A percentile compares a stretch with the other conserved stretches of the same genome.
Evolutionary conservation across 345 rosid genomes (phyloP).

Genomic region (Dipteronia sinensis): DNA sequence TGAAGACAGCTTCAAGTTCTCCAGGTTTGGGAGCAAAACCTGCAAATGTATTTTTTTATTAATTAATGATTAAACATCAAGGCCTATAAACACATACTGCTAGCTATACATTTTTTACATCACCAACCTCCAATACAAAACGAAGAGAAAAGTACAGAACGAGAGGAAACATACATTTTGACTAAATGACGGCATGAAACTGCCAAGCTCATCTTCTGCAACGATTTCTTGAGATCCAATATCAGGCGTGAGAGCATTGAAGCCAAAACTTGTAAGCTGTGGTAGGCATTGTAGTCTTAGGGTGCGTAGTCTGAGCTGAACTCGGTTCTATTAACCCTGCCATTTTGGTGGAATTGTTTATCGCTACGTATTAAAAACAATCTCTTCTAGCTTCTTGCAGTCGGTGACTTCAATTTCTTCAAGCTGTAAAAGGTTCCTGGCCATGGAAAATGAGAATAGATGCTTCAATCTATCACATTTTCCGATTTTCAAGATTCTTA

Average conservation of each 20-base stretch:
- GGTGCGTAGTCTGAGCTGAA: neutral
- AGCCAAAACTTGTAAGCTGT: slow-evolving; percentile 8
- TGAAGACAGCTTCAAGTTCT: neutral
- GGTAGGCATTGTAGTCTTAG: slow-evolving; percentile 13
- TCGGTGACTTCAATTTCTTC: slow-evolving; percentile 17
- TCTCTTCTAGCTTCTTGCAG: slow-evolving; percentile 20
- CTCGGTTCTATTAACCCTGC: neutral
- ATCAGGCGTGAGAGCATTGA: neutral
- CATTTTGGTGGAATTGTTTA: too few species aligned
- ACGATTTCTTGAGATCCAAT: neutral
- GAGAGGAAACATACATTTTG: neutral
- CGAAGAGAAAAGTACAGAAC: too few species aligned
- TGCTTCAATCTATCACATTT: slow-evolving; percentile 22
- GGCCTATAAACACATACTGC: too few species aligned
- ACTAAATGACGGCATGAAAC: neutral
- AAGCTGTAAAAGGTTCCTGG: slow-evolving; percentile 9
- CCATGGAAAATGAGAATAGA: slow-evolving; percentile 19
- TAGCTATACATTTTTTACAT: too few species aligned
- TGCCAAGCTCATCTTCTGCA: neutral
- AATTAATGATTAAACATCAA: neutral
- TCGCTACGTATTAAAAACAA: neutral
- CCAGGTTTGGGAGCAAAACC: slow-evolving; percentile 8
- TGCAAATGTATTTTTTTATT: neutral
- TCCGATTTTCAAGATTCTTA: slow-evolving; percentile 9
- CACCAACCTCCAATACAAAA: too few species aligned